Conservation (phyloP, 768 basidiomycete genomes). For the Mycena albidolilacea region DNA sequence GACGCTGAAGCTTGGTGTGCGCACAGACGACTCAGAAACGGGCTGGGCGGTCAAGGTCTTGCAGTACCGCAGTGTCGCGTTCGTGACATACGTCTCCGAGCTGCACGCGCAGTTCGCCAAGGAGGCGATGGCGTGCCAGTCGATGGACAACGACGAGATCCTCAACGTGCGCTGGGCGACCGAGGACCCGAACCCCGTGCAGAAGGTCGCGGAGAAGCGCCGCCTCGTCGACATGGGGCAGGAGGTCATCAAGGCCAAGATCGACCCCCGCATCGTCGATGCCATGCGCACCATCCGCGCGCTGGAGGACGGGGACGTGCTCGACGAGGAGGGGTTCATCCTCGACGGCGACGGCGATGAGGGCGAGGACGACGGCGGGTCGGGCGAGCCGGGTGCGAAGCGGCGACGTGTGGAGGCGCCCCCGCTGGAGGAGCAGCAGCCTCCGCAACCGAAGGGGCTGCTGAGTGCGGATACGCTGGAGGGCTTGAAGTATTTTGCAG, state of each 20-base stretch:
- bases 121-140: conserved; percentile 99
- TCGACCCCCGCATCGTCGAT: conserved; percentile 92
- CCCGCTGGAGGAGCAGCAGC: conserved; percentile 47
- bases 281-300: conserved; percentile 90
- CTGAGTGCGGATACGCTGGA: conserved; percentile 90
- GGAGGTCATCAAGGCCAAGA: conserved; percentile 85
- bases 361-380: conserved; percentile 49
- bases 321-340: conserved; percentile 58
- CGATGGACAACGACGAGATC: conserved; percentile 96
- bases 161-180: conserved; percentile 99
- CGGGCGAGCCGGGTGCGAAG: conserved; percentile 54
- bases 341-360: conserved; percentile 49
- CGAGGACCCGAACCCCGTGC: conserved; percentile 96
- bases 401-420: conserved; percentile 49
- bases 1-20: not conserved
- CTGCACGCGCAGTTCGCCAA: conserved; percentile 95
- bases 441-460: conserved; percentile 67
- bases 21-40: conserved; percentile 46
- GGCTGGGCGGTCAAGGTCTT: conserved; percentile 82
- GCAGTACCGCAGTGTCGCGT: conserved; percentile 95
- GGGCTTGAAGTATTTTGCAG: conserved; percentile 91
- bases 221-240: conserved; percentile 89
- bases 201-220: conserved; percentile 88
- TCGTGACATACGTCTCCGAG: conserved; percentile 95
- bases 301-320: conserved; percentile 83